Base-by-base conservation (phyloP, 1,139 yeast genomes). In the Geotrichum siamense region DNA sequence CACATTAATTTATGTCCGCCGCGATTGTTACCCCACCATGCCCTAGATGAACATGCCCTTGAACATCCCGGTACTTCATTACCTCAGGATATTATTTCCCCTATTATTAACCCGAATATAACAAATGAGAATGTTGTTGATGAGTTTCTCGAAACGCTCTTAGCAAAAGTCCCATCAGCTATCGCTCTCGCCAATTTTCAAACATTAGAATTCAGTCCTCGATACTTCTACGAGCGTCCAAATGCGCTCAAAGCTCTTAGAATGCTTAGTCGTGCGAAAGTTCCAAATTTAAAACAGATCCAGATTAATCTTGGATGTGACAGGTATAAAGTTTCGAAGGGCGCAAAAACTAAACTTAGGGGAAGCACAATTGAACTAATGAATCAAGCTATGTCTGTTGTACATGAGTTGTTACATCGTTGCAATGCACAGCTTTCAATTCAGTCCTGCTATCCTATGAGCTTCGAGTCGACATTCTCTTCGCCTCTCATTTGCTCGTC, bases 1-100 rank as follows among this genome's bases (percentile, higher is more conserved):
- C 33, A 43, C 30, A 43, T 43, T 12, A 32, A 33, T 20, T 23
- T 43, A 21, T 43, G 47, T 29, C 47, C 47, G 6, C 47, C 43
- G 4, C 39, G 47, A 12, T n/a, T 43, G 40, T 33, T 43, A 21
- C 47, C 47, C 9, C 38, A 43, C 25, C 47, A 43, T 19, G 47
- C 47, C 12, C 38, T 43, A 2, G 47, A 43, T 16, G 47, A 43
- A 35, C 47, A 43, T 27, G 47, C 47, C 6, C 22, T 43, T 15
- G 47, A 43, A 27, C 47, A 43, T 27, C 47, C 47, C 3, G 47
- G 47, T 6, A 43, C 47, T 2, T 43, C 47, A 6, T 38, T 43
- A 8, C 47, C 47, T 22, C 47, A 43, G 28, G 47, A 43, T 26
- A 43, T 43, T 16, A 43, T 43, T 23, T 43, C 47, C 6, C 47